Evolutionary conservation across 169 alveolate genomes (phyloP).

Genomic region (Plasmodium knowlesi): DNA sequence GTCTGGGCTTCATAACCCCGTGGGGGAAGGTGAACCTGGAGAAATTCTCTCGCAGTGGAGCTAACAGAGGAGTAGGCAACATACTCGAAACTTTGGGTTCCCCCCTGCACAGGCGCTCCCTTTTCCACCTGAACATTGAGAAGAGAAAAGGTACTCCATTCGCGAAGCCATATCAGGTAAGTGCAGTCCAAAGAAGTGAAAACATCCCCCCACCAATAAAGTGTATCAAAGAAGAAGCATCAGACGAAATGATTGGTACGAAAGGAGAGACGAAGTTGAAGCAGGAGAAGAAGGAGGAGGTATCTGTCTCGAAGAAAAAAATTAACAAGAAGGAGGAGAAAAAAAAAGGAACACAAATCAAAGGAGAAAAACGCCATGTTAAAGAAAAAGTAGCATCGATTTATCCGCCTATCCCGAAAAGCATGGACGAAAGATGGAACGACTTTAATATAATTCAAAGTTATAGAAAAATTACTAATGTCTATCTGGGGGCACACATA

Average conservation of each 20-base stretch:
- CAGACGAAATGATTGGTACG: neutral
- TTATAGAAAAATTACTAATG: conserved; percentile 74
- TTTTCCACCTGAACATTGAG: neutral
- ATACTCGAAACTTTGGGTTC: neutral
- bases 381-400: neutral
- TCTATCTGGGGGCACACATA: conserved; percentile 91
- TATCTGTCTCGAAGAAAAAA: neutral
- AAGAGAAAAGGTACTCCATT: neutral
- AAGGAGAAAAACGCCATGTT: neutral
- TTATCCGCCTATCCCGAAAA: conserved; percentile 45
- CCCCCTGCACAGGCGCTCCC: neutral
- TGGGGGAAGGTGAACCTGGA: neutral
- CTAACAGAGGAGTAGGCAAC: neutral
- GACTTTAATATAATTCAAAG: conserved; percentile 55
- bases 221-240: neutral
- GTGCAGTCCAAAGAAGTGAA: neutral
- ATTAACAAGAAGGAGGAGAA: conserved; percentile 1
- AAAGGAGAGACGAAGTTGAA: neutral
- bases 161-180: neutral
- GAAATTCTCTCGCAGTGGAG: neutral
- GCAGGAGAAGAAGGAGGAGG: neutral
- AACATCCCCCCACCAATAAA: neutral
- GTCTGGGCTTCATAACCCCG: neutral
- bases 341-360: conserved; percentile 11
- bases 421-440: conserved; percentile 49